These are phyloP conservation scores for Didymellaceae sp. DNA, from an alignment of 2,329 filamentous ascomycete genomes.

Conservation along the genomic window DNA sequence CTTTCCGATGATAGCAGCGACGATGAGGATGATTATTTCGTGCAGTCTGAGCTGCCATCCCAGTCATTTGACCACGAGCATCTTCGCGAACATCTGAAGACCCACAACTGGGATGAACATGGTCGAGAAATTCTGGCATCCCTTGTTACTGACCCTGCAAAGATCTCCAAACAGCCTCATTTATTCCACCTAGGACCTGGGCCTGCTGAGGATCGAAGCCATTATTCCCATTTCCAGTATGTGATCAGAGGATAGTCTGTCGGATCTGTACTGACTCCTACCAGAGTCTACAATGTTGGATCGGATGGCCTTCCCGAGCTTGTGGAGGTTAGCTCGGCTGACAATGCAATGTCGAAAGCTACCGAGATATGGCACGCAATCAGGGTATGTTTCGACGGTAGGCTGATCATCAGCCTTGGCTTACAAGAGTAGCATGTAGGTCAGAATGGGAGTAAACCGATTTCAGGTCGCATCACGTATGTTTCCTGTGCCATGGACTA, in stretches of 20 bases:
- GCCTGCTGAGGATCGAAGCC: conserved; percentile 50
- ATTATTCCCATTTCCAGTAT: conserved; percentile 59
- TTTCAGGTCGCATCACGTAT: conserved; percentile 63
- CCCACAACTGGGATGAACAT: conserved; percentile 52
- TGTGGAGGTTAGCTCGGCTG: conserved; percentile 41
- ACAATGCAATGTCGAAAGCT: conserved; percentile 45
- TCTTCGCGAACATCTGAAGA: conserved; percentile 54
- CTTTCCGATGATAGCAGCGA: conserved; percentile 45
- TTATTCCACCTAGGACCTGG: conserved; percentile 53
- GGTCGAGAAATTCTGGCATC: conserved; percentile 51
- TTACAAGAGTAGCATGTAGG: conserved; percentile 40
- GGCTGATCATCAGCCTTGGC: background rate
- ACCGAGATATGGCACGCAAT: conserved; percentile 42
- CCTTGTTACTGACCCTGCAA: conserved; percentile 52
- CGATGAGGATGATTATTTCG: conserved; percentile 46
- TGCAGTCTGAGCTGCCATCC: conserved; percentile 49
- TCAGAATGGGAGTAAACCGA: conserved; percentile 46
- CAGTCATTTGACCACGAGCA: conserved; percentile 53
- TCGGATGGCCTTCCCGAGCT: conserved; percentile 53
- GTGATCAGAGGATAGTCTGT: background rate
- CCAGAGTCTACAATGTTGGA: conserved; percentile 60
- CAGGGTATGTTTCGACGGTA: conserved; percentile 13
- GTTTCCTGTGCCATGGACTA: background rate
- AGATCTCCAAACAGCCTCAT: conserved; percentile 52
- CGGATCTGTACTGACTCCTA: background rate